Evolutionary conservation across 2,329 filamentous ascomycete genomes (phyloP), one percentile per base, ranked within the genome.

Genomic region (Exophiala aquamarina): DNA sequence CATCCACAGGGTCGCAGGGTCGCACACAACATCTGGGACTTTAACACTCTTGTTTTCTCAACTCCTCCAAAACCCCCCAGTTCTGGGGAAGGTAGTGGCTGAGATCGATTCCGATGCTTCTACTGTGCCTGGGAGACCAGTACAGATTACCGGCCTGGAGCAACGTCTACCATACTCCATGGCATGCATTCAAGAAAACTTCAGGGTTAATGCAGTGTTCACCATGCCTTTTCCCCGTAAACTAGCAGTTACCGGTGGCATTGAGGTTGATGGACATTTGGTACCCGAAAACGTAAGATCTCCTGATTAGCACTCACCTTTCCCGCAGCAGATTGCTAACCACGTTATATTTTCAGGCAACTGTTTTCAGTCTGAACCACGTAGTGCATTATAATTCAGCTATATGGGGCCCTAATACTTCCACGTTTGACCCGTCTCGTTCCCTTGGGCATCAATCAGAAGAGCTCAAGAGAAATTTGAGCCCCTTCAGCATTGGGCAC

Each of bases 401-500:
- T 14, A 36, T 45, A 18, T 52, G 49, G 49, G 49, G 49, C 15
- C 32, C 14, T 3, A 41, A 52, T 17, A 41, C 47, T 18, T 19
- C 41, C 23, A 10, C 33, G 17, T 79, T 78, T 56, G 50, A 59
- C 9, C 76, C 76, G 0, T 72, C 76, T 40, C 61, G 76, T 38
- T 79, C 75, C 76, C 51, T 72, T 1, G 54, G 67, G 6, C 44
- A 61, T 3, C 64, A 57, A 1, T 55, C 63, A 6, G 64, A 68
- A 29, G 72, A 73, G 64, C 41, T 40, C n/a, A 58, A 66, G 8
- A 63, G 67, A 10, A 63, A 70, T 50, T 68, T 67, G 44, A 69
- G 78, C 34, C 69, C 74, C 1, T 79, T 77, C 52, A 74, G 75
- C 1, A 64, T 71, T 3, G 76, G 75, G 0, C 57, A 63, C 2